Base-by-base conservation (phyloP, 768 basidiomycete species). In the Rhizopogon vesiculosus region DNA sequence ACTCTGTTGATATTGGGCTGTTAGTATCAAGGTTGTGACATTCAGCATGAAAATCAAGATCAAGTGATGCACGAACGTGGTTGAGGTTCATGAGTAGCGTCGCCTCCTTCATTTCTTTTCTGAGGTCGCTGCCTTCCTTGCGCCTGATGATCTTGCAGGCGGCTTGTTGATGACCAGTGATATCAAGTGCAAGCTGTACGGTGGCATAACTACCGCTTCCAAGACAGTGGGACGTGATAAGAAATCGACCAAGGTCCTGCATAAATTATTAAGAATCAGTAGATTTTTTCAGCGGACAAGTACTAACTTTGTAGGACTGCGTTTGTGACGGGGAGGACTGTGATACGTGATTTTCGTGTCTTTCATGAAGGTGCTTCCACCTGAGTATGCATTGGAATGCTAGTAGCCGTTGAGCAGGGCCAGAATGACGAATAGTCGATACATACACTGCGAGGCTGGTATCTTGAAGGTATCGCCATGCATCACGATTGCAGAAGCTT, bases 1-100 rank as follows among this genome's bases (percentile, higher is more conserved):
- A 91, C 85, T 50, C 81, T 79, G 62, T 91, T 92, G 46, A 93
- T 91, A 57, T 91, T 91, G 9, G 90, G 88, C 90, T 92, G 57
- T 25, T 49, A 16, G 16, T 8, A 49, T 49, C 15, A 38, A 33
- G 28, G 54, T 35, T 43, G 44, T 42, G 53, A 19, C 45, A 48
- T 28, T 55, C 33, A 55, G 39, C 25, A 46, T 19, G 43, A 51
- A 1, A 28, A 43, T n/a, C 22, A 13, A 19, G 31, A 42, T n/a
- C 22, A 13, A 19, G 39, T 13, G 16, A 38, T 3, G 48, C 19
- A 42, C 82, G 59, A 62, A 90, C 91, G 68, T 92, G 91, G 59
- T 84, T 76, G 33, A 93, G 72, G 7, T 78, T 79, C 65, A 83
- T 83, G 18, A 93, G 71, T 49, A 93, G 86, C 49, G 79, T 79